Base-by-base conservation (phyloP, 805 yeast species). In the Yamadazyma endophytica region DNA sequence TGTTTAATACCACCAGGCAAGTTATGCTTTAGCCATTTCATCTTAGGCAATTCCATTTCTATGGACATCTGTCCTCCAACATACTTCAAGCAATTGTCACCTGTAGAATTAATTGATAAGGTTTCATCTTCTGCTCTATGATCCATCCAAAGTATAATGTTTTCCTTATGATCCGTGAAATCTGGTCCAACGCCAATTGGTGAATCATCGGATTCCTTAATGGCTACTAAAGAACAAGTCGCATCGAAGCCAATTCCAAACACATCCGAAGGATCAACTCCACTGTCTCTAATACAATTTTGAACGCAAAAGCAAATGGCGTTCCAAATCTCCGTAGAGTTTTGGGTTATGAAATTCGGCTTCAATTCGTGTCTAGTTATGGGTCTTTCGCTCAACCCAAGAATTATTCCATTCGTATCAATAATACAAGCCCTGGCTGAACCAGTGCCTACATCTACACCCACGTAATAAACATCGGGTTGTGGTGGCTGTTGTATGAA, bases 51-150 rank as follows among this genome's bases (percentile, higher is more conserved):
- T 54, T 92, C 97, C 97, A 92, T 92, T 59, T 90, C 98, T 50
- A 92, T 83, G 30, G 97, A 88, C 97, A 92, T 90, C 48, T 79
- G 81, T 13, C 97, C 97, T 37, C 98, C 98, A 13, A 92, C 97
- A 54, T 86, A 92, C 54, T 85, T 82, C 50, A 92, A 70, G 36
- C 85, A 77, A 50, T 75, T 77, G 51, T 87, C 94, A 21, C 73
- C 72, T 0, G 96, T 82, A 24, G 80, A 75, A 58, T 90, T 90
- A 55, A 92, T 88, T 35, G 66, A 74, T 34, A 76, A 64, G 9
- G 96, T 88, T 54, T 90, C 96, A 6, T 68, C 64, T 11, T 71
- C 79, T 0, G 97, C 97, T 42, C 98, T 75, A 58, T 92, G 98
- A 63, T 92, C 98, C 97, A 92, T 90, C 98, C 98, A 92, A 41